Base-by-base conservation (phyloP, 768 basidiomycete genomes). In the Hygrocybe punicea region DNA sequence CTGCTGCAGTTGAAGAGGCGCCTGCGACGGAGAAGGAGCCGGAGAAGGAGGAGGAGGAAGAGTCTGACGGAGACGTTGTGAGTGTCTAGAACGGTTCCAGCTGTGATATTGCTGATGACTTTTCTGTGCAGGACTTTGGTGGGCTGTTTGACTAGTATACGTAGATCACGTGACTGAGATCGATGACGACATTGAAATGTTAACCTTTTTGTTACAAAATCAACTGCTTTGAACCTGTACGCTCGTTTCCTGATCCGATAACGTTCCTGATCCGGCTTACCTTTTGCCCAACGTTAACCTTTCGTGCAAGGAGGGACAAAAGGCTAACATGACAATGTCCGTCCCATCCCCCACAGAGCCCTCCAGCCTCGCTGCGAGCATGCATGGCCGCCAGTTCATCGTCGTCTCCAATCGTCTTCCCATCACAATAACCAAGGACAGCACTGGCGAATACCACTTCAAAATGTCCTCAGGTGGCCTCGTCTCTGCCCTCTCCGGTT, bases 401-500 rank as follows among this genome's bases (percentile, higher is more conserved):
- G 92, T 98, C 66, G 93, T 98, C 68, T 90, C 91, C 51, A 98
- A 98, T 75, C 85, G 96, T 53, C 86, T 98, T 58, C 96, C 96
- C 19, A 83, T 98, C 58, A 97, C 96, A 47, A 98, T 98, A 69
- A 91, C 79, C 71, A 96, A 93, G 77, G 95, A 98, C 83, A 86
- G 83, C 13, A 75, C 79, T 51, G 94, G 94, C 69, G 87, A 96
- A 71, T 98, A 95, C 73, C 91, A 95, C 78, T 98, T 97, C 84
- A 91, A 96, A 80, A 97, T 98, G 95, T 95, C 93, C 58, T 95
- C 93, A 3, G 97, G 97, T 25, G 97, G 97, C 54, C 89, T 99
- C 59, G 97, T 98, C 60, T 94, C 91, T 53, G 97, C 97, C 58
- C 86, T 99, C 62, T 89, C 90, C 21, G 96, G 97, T 47, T 96